A percentile compares a stretch with the other conserved stretches of the same genome.
phyloP scores from a whole-genome alignment of 768 basidiomycete species.

The Boletus bicolor region DNA sequence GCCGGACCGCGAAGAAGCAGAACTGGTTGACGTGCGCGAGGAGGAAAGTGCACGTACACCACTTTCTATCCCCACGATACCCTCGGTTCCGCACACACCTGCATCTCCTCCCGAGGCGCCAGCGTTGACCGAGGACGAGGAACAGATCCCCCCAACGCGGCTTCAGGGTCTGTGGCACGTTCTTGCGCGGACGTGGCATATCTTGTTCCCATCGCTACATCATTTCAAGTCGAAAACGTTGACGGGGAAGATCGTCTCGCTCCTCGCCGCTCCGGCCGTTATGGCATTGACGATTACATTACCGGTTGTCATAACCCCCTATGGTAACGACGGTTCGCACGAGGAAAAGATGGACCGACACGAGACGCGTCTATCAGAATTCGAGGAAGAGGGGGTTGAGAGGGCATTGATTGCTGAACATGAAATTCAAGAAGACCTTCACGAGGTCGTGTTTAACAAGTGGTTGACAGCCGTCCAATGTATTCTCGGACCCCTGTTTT shows the following conservation, averaged over 20 bases:
- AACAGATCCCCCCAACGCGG: conserved; percentile 39
- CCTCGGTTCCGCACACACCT: conserved; percentile 57
- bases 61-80: conserved; percentile 37
- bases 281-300: conserved; percentile 83
- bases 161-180: conserved; percentile 36
- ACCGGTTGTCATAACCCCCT: conserved; percentile 78
- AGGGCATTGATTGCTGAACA: conserved; percentile 70
- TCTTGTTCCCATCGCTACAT: conserved; percentile 83
- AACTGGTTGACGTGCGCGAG: conserved; percentile 5
- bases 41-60: conserved; percentile 18
- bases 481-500: conserved; percentile 77
- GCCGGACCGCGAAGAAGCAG: conserved; percentile 7
- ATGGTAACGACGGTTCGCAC: conserved; percentile 24
- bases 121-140: conserved; percentile 43
- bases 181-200: conserved; percentile 47
- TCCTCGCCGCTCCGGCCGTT: conserved; percentile 86
- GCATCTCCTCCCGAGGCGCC: conserved; percentile 41
- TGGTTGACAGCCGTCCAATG: conserved; percentile 87
- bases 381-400: conserved; percentile 75
- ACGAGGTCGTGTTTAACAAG: conserved; percentile 67
- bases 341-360: conserved; percentile 30
- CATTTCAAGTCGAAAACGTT: conserved; percentile 68
- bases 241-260: conserved; percentile 64
- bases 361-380: conserved; percentile 55
- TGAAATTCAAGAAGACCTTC: conserved; percentile 65